phyloP scores from a whole-genome alignment of 352 stramenopile species.

The Globisporangium heterothallicum region DNA sequence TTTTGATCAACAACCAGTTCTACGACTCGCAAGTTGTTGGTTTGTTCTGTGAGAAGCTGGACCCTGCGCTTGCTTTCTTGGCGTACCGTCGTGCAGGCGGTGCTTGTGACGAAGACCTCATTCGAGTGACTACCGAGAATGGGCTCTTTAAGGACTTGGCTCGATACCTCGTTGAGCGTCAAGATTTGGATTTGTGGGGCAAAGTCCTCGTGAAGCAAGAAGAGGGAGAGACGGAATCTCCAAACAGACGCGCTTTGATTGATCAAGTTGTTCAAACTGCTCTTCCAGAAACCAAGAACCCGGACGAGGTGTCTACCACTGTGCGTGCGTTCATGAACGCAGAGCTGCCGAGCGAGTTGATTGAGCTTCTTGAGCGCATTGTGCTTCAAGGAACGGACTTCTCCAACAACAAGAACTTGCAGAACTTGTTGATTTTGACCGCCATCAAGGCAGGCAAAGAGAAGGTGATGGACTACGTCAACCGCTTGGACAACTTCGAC shows the following conservation, averaged over 20 bases:
- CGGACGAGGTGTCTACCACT: conserved; percentile 99
- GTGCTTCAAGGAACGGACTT: conserved; percentile 99
- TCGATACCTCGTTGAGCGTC: conserved; percentile 98
- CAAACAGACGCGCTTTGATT: conserved; percentile 94
- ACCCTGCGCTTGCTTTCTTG: conserved; percentile 98
- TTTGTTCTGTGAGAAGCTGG: conserved; percentile 99
- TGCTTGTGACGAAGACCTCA: conserved; percentile 99
- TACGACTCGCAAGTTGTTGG: conserved; percentile 99
- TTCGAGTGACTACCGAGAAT: conserved; percentile 98
- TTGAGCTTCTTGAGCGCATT: conserved; percentile 99
- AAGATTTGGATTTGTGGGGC: conserved; percentile 98
- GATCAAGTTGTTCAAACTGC: conserved; percentile 99
- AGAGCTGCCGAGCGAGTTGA: conserved; percentile 98
- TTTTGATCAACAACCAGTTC: conserved; percentile 99
- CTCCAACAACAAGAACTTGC: conserved; percentile 99
- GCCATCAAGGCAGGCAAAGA: conserved; percentile 98
- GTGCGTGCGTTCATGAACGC: conserved; percentile 99
- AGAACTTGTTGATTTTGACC: conserved; percentile 99
- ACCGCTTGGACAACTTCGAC: conserved; percentile 99
- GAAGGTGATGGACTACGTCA: conserved; percentile 99
- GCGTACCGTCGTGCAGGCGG: conserved; percentile 98
- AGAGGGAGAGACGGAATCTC: conserved; percentile 89
- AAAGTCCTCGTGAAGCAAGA: conserved; percentile 93
- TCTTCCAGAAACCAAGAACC: conserved; percentile 97
- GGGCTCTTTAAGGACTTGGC: conserved; percentile 99